Percentiles rank a stretch among this genome's conserved stretches.
phyloP scores from a whole-genome alignment of 768 basidiomycete genomes.

The Termitomyces sp. region DNA sequence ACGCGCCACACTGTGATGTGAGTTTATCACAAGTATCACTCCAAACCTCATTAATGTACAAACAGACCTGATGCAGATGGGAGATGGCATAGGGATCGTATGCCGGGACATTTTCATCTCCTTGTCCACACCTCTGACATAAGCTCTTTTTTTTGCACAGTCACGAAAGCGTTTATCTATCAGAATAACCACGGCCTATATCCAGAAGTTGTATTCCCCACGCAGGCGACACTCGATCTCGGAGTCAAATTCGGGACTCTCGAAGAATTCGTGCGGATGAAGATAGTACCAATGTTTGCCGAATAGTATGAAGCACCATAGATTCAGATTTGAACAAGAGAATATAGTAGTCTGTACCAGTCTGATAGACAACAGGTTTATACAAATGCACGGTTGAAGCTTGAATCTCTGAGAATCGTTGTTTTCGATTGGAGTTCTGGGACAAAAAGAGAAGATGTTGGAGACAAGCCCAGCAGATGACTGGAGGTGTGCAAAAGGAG shows the following conservation, averaged over 20 bases:
- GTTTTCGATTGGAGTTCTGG: background rate
- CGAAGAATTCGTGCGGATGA: constrained; percentile 10
- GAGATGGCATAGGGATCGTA: constrained; percentile 11
- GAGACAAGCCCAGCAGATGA: background rate
- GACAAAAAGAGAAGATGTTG: background rate
- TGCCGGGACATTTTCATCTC: background rate
- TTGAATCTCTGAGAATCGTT: background rate
- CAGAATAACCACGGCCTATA: constrained; percentile 13
- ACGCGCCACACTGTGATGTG: constrained; percentile 9
- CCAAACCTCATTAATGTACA: background rate
- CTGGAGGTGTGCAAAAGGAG: background rate
- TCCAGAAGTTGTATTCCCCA: constrained; percentile 4
- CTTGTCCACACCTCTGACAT: background rate
- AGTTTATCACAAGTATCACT: background rate
- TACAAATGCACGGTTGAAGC: background rate
- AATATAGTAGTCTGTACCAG: too few species aligned
- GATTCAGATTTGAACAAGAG: background rate
- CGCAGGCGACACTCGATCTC: constrained; percentile 1
- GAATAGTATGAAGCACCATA: background rate
- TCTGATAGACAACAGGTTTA: background rate
- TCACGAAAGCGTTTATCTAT: constrained; percentile 12
- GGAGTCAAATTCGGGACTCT: constrained; percentile 12
- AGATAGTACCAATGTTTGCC: constrained; percentile 9
- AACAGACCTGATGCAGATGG: constrained; percentile 6
- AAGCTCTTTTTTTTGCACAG: background rate